A percentile compares a stretch with the other conserved stretches of the same genome.
These are phyloP conservation scores for Penicillium hordei DNA, from an alignment of 2,329 filamentous ascomycete genomes.

Conservation along the genomic window DNA sequence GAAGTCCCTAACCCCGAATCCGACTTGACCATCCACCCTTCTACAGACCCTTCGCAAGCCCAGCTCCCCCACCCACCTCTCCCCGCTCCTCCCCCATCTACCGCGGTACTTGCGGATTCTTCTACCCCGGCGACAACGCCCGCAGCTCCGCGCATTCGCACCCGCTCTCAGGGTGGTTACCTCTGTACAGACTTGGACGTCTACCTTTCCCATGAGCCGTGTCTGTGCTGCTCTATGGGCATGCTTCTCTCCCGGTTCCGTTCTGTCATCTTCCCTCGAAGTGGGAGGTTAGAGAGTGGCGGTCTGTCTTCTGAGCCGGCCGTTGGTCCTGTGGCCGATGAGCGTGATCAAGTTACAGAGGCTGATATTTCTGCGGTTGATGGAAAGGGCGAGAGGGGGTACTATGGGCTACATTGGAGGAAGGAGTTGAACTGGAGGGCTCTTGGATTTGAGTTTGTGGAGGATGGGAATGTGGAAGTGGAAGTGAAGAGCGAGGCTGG, in stretches of 20 bases:
- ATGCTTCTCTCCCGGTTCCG: constrained; percentile 92
- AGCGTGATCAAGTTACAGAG: constrained; percentile 15
- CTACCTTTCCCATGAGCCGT: constrained; percentile 93
- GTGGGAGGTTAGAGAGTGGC: constrained; percentile 75
- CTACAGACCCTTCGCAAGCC: constrained; percentile 18
- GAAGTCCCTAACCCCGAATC: constrained; percentile 16
- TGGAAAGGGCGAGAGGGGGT: constrained; percentile 17
- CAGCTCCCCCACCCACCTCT: constrained; percentile 15
- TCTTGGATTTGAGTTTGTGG: constrained; percentile 49
- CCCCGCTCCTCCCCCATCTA: constrained; percentile 15
- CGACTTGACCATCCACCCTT: neutral
- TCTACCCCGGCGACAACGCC: neutral
- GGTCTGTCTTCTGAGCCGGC: constrained; percentile 72
- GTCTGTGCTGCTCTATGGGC: constrained; percentile 95
- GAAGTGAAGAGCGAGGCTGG: neutral
- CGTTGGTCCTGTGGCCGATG: constrained; percentile 14
- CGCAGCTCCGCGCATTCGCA: constrained; percentile 63
- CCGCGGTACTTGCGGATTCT: constrained; percentile 2
- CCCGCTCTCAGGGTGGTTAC: constrained; percentile 77
- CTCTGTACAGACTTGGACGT: constrained; percentile 91
- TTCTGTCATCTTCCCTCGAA: constrained; percentile 67
- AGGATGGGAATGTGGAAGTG: constrained; percentile 17
- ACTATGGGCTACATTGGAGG: constrained; percentile 65
- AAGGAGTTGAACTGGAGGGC: constrained; percentile 55
- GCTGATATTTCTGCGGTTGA: constrained; percentile 1